Percentiles rank a stretch among this genome's conserved stretches.
Conservation (phyloP, 192 early-diverging fungal species). For the Tieghemiomyces parasiticus region DNA sequence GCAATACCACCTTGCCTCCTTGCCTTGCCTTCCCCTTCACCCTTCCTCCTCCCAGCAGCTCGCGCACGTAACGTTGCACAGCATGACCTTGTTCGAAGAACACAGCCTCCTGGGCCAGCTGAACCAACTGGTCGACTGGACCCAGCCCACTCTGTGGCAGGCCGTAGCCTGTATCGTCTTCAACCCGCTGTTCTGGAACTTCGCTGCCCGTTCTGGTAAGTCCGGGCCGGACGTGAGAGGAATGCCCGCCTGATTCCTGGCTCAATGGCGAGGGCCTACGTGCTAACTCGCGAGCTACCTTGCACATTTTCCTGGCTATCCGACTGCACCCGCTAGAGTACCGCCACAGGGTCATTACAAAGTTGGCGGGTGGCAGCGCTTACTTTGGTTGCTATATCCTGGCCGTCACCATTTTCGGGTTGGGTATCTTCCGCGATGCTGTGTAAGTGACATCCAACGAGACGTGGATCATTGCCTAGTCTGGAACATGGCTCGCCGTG, state of each 20-base stretch:
- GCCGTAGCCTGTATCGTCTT: conserved; percentile 59
- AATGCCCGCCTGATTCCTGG: background rate
- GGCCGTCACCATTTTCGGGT: conserved; percentile 61
- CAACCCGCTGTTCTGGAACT: conserved; percentile 85
- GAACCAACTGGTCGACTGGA: conserved; percentile 35
- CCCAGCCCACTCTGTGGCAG: conserved; percentile 48
- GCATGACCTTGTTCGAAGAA: too few relatives aligned
- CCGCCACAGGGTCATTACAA: conserved; percentile 49
- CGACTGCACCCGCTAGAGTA: conserved; percentile 38
- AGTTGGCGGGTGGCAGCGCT: conserved; percentile 47
- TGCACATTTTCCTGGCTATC: background rate
- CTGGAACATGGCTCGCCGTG: too few relatives aligned
- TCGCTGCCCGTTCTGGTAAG: conserved; percentile 61
- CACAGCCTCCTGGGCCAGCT: background rate
- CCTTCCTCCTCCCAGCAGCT: background rate
- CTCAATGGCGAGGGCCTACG: background rate
- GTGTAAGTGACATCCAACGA: conserved; percentile 20
- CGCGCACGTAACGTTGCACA: too few relatives aligned
- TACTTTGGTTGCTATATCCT: conserved; percentile 65
- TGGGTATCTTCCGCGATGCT: conserved; percentile 72
- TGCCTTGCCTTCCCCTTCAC: background rate
- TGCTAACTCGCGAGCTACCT: background rate
- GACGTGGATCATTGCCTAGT: too few relatives aligned
- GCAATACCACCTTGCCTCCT: background rate
- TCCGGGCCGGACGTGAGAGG: too few relatives aligned